phyloP scores from a whole-genome alignment of 2,329 filamentous ascomycete genomes.

The Ceratocystis albifundus region DNA sequence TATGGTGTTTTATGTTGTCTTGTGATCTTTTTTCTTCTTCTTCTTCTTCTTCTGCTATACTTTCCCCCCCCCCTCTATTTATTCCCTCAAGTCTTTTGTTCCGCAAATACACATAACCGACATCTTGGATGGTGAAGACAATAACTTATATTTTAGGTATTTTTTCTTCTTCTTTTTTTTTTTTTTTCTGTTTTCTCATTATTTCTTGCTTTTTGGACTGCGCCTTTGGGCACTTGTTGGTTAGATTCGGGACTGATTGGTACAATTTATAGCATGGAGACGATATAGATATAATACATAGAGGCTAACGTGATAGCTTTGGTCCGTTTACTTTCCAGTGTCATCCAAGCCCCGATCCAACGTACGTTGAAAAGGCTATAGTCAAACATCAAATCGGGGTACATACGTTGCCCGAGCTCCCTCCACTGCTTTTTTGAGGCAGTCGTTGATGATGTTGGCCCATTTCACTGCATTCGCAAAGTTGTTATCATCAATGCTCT shows the following conservation, averaged over 20 bases:
- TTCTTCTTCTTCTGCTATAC: conserved; percentile 4
- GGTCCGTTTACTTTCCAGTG: no score
- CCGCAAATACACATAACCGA: background rate
- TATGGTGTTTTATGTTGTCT: conserved; percentile 1
- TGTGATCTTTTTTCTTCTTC: conserved; percentile 6
- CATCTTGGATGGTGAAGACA: conserved; percentile 12
- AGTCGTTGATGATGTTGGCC: conserved; percentile 46
- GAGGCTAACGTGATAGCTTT: no score
- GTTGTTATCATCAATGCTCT: conserved; percentile 50
- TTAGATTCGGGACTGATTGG: no score
- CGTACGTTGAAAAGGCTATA: background rate
- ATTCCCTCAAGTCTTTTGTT: conserved; percentile 5
- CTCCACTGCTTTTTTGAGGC: conserved; percentile 35
- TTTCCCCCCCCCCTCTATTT: conserved; percentile 14
- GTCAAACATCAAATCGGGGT: background rate
- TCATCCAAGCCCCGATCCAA: background rate
- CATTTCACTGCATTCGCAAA: conserved; percentile 48
- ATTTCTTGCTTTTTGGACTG: background rate
- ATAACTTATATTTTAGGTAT: no score
- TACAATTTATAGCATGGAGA: no score
- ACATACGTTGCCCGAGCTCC: background rate
- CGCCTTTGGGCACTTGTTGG: background rate
- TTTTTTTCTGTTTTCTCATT: no score
- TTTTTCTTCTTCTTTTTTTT: background rate
- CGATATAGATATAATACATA: no score